Conservation (phyloP, 2,329 filamentous ascomycete species). For the Colletotrichum musae region DNA sequence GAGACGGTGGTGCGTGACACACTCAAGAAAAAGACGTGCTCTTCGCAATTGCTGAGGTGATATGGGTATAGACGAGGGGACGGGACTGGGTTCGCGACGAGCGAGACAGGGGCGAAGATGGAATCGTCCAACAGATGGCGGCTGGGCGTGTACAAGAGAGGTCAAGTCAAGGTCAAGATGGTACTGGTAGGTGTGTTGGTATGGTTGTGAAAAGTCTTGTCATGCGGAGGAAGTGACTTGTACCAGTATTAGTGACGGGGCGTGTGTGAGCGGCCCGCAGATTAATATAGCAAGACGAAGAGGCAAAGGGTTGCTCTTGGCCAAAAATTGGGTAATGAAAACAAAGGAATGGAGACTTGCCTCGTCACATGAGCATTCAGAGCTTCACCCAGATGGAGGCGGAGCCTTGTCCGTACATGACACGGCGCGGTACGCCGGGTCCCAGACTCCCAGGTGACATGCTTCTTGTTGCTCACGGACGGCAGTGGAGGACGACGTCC, state of each 20-base stretch:
- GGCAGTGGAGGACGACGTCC: constrained; percentile 18
- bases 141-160: constrained; percentile 19
- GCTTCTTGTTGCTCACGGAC: constrained; percentile 33
- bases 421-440: constrained; percentile 25
- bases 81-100: constrained; percentile 10
- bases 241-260: constrained; percentile 22
- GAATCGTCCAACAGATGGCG: constrained; percentile 27
- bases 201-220: constrained; percentile 22
- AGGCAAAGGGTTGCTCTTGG: constrained; percentile 41
- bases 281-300: constrained; percentile 40
- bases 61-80: constrained; percentile 14
- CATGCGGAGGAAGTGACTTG: constrained; percentile 25
- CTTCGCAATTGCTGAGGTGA: constrained; percentile 42
- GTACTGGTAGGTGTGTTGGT: not conserved
- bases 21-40: constrained; percentile 39
- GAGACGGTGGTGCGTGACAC: constrained; percentile 46
- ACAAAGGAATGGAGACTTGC: constrained; percentile 58
- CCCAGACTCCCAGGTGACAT: constrained; percentile 37
- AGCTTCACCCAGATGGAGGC: constrained; percentile 41
- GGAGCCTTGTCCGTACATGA: constrained; percentile 37
- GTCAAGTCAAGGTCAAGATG: not conserved
- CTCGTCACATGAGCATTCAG: constrained; percentile 53
- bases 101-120: constrained; percentile 23
- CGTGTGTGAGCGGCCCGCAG: constrained; percentile 41
- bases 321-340: constrained; percentile 65